Evolutionary conservation across 1,284 basidiomycete species (phyloP), one percentile per base, ranked within the genome.

Genomic region (Ceratobasidium sp.): DNA sequence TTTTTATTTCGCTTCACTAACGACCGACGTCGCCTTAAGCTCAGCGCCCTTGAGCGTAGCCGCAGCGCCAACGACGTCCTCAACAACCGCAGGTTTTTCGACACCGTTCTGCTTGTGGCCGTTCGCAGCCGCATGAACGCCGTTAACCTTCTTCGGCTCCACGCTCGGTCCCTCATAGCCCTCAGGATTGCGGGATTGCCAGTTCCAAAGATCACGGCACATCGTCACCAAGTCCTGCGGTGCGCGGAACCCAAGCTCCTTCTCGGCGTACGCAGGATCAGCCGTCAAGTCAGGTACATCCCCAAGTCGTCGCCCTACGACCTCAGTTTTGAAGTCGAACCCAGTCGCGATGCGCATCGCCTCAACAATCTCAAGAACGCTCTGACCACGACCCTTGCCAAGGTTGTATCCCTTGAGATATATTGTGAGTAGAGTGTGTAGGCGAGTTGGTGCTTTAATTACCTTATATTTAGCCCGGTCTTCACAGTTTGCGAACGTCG

Each of bases 261-360:
- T 92, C 86, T 97, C 91, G 0, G 98, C 98, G 33, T 98, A 88
- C 2, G 91, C 81, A 0, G 98, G 97, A 84, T 99, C 94, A 8
- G 97, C 98, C 15, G 97, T 99, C 54, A 99, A 88, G 83, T 99
- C 96, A 0, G 98, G 97, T 0, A 99, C 98, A 83, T 99, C 98
- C 10, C 97, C 98, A 63, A 90, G 88, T 94, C 97, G 89, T 81
- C 97, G 88, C 0, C 92, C 96, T 77, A 97, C 92, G 80, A 99
- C 90, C 84, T 96, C 92, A 83, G 92, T 95, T 85, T 95, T 90
- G 88, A 91, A 99, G 77, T 94, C 89, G 81, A 92, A 94, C 7
- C 95, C 95, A 37, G 94, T 95, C 0, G 95, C 95, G 84, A 94
- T 94, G 80, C 89, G 89, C 98, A 99, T 99, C 17, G 97, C 97